Evolutionary conservation across 176 grass and related monocot genomes (phyloP).

Genomic region (Tillandsia fasciculata): DNA sequence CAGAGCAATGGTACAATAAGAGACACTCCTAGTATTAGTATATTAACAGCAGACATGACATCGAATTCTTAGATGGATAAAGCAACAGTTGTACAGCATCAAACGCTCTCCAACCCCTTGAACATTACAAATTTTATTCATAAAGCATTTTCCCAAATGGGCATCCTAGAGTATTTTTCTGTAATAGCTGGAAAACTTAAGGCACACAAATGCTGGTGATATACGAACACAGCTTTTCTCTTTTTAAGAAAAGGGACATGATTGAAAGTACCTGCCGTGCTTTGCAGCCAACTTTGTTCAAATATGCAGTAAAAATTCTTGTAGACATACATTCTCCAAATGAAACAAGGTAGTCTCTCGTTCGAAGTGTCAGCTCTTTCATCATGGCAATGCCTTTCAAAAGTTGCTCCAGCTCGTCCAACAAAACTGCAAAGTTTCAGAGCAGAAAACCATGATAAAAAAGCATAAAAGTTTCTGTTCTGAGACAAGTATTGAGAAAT

Average conservation of each 20-base stretch:
- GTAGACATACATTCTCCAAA: conserved; percentile 98
- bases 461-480: conserved; percentile 1
- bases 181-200: neutral
- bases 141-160: too few relatives aligned
- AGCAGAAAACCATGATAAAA: conserved; percentile 4
- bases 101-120: too few relatives aligned
- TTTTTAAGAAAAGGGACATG: neutral
- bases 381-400: conserved; percentile 94
- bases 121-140: too few relatives aligned
- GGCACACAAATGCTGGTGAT: neutral
- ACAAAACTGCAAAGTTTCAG: conserved; percentile 36
- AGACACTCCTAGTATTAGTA: too few relatives aligned
- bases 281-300: conserved; percentile 75
- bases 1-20: neutral
- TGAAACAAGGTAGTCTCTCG: conserved; percentile 82
- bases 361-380: conserved; percentile 89
- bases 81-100: too few relatives aligned
- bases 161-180: too few relatives aligned
- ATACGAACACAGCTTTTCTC: neutral
- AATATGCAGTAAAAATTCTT: conserved; percentile 80
- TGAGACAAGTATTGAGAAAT: conserved; percentile 6
- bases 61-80: too few relatives aligned
- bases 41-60: too few relatives aligned
- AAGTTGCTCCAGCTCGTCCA: conserved; percentile 83
- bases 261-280: conserved; percentile 53